Evolutionary conservation across 495 filamentous ascomycete species (phyloP).

Genomic region (Xylaria bambusicola): DNA sequence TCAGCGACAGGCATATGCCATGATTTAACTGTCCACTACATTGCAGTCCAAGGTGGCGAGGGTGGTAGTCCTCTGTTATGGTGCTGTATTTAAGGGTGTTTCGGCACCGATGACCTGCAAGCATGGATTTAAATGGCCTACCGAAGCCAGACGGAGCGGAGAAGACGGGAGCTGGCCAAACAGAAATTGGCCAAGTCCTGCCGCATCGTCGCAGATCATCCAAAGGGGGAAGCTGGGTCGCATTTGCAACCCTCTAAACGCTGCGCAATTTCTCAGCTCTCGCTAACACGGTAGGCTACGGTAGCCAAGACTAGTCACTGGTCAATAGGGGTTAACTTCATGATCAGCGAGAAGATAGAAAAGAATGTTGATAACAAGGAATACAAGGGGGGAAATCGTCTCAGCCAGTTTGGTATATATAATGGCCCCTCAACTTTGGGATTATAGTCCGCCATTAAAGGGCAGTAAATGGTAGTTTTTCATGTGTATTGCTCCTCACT

Average conservation of each 20-base stretch:
- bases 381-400: too few relatives aligned
- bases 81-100: too few relatives aligned
- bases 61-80: too few relatives aligned
- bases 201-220: slow-evolving; percentile 8
- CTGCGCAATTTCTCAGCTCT: neutral
- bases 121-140: slow-evolving; percentile 2
- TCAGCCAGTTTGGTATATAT: too few relatives aligned
- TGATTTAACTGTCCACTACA: neutral
- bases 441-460: too few relatives aligned
- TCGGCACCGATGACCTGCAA: neutral
- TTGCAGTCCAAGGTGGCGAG: neutral
- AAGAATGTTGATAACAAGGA: too few relatives aligned
- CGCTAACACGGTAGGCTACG: neutral
- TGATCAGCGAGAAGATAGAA: neutral
- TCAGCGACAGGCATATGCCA: neutral
- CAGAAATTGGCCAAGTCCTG: neutral
- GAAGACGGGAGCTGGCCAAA: neutral
- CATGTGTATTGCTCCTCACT: too few relatives aligned
- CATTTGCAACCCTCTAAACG: neutral
- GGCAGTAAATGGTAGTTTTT: too few relatives aligned
- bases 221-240: slow-evolving; percentile 1
- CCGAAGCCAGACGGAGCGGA: slow-evolving; percentile 6
- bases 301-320: neutral
- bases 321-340: neutral
- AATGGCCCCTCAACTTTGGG: too few relatives aligned